phyloP scores from a whole-genome alignment of 306 rosid genomes.

The Pyrus pyrifolia region DNA sequence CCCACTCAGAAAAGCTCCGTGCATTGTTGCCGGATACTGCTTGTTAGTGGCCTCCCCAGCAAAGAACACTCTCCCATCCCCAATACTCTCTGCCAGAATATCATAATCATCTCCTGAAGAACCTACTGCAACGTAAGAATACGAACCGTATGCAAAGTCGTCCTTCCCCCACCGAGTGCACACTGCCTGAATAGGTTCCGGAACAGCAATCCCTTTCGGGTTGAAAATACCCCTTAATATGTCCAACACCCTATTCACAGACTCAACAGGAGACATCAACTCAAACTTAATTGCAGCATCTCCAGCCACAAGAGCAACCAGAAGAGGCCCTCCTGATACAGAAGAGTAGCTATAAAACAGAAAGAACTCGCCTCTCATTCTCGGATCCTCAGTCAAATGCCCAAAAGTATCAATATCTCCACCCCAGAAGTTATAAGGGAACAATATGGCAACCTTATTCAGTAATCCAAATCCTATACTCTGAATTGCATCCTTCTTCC shows the following conservation, averaged over 20 bases:
- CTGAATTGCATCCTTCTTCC: conserved; percentile 75
- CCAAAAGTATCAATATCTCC: conserved; percentile 85
- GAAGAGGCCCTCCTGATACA: conserved; percentile 85
- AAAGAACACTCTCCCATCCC: conserved; percentile 75
- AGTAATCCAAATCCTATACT: conserved; percentile 78
- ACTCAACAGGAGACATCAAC: conserved; percentile 81
- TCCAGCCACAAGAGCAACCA: conserved; percentile 86
- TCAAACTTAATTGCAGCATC: conserved; percentile 83
- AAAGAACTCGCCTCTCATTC: conserved; percentile 89
- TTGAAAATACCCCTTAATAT: conserved; percentile 58
- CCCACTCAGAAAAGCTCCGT: conserved; percentile 87
- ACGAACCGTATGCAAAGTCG: conserved; percentile 58
- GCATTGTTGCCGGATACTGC: conserved; percentile 94
- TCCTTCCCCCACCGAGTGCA: conserved; percentile 94
- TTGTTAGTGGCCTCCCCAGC: conserved; percentile 90
- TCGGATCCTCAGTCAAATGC: conserved; percentile 71
- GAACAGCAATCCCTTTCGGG: conserved; percentile 76
- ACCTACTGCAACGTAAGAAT: conserved; percentile 86
- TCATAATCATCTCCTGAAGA: conserved; percentile 88
- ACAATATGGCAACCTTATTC: conserved; percentile 77
- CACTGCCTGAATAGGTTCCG: conserved; percentile 67
- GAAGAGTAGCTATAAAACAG: conserved; percentile 84
- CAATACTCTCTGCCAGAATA: conserved; percentile 67
- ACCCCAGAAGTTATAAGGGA: conserved; percentile 90
- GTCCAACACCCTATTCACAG: conserved; percentile 70